A percentile compares a stretch with the other conserved stretches of the same genome.
Conservation (phyloP, 306 rosid species). For the Albizia julibrissin region DNA sequence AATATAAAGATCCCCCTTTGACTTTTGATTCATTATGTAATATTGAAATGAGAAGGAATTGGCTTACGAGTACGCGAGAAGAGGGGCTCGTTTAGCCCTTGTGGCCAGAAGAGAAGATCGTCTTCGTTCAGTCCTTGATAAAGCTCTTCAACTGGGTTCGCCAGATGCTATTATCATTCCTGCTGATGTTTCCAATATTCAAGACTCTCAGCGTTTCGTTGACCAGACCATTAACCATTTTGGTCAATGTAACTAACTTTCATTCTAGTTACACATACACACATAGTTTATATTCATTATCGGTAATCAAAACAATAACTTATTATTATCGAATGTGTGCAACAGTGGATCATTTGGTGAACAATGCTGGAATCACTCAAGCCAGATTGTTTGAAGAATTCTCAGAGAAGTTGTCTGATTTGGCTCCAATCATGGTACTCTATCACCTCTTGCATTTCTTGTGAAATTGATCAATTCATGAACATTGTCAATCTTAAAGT, state of each 20-base stretch:
- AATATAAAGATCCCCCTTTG: background rate
- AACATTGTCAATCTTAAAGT: background rate
- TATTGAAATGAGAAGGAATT: background rate
- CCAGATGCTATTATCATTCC: background rate
- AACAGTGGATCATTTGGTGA: background rate
- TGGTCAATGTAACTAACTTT: background rate
- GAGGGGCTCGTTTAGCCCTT: constrained; percentile 13
- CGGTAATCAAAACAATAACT: background rate
- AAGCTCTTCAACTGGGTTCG: background rate
- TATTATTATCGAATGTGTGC: background rate
- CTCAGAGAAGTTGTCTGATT: background rate
- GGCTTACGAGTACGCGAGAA: background rate
- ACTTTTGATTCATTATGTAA: background rate
- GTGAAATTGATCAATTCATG: background rate
- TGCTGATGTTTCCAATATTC: constrained; percentile 27
- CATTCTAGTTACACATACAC: no score
- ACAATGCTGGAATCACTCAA: background rate
- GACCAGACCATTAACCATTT: constrained; percentile 9
- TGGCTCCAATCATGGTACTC: constrained; percentile 21
- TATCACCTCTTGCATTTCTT: background rate
- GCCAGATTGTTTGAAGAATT: background rate
- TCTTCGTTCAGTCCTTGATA: background rate
- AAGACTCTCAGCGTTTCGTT: constrained; percentile 15
- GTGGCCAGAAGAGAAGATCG: constrained; percentile 13
- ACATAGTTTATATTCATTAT: background rate